Conservation (phyloP, 139 green algal genomes). For the Axilococcus clingmanii region DNA sequence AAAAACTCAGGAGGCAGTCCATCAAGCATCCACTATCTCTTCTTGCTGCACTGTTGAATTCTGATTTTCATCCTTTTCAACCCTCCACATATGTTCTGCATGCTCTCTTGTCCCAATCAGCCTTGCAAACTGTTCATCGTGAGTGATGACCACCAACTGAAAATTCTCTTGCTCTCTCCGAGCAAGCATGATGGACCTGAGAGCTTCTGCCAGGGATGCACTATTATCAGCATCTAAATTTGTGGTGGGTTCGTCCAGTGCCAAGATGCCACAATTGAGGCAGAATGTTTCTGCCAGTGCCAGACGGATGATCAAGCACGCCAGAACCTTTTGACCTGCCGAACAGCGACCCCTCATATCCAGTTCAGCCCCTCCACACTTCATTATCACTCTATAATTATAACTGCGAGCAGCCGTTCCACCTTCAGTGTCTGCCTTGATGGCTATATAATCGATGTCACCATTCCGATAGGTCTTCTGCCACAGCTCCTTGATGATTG, state of each 20-base stretch:
- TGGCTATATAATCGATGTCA: slow-evolving; percentile 95
- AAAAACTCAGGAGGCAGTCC: too few relatives aligned
- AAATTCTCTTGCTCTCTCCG: slow-evolving; percentile 81
- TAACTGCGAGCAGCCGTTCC: slow-evolving; percentile 46
- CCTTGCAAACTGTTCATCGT: slow-evolving; percentile 85
- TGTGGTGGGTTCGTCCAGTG: slow-evolving; percentile 97
- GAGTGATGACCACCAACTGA: slow-evolving; percentile 98
- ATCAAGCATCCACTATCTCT: too few relatives aligned
- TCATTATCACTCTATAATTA: slow-evolving; percentile 95
- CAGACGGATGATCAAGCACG: slow-evolving; percentile 95
- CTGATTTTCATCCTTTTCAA: slow-evolving; percentile 78
- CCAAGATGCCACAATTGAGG: slow-evolving; percentile 95
- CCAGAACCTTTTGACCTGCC: slow-evolving; percentile 91
- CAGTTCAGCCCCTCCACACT: slow-evolving; percentile 74
- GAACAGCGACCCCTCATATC: slow-evolving; percentile 96
- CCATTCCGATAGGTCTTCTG: slow-evolving; percentile 93
- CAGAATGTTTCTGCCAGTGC: slow-evolving; percentile 97
- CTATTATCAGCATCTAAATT: slow-evolving; percentile 88
- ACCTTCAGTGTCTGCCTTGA: slow-evolving; percentile 69
- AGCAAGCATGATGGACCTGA: slow-evolving; percentile 67
- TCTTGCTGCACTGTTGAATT: slow-evolving; percentile 57
- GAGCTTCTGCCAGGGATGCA: slow-evolving; percentile 66
- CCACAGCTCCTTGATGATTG: slow-evolving; percentile 97
- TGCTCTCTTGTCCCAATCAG: slow-evolving; percentile 63
- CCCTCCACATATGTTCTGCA: slow-evolving; percentile 67